Evolutionary conservation across 805 yeast species (phyloP).

Genomic region (Candida ortonii): DNA sequence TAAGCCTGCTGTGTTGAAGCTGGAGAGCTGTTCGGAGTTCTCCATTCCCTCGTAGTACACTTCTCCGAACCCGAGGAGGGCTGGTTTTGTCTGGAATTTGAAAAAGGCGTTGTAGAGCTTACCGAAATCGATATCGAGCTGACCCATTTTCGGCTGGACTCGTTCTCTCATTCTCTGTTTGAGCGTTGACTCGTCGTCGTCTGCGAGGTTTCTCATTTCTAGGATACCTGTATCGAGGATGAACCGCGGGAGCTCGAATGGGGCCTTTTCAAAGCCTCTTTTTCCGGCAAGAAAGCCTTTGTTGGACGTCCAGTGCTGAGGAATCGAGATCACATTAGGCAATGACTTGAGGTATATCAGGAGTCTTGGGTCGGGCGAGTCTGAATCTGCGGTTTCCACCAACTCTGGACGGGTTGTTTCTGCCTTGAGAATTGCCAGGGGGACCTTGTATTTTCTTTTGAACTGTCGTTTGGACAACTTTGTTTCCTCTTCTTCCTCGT

Average conservation of each 20-base stretch:
- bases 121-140: constrained; percentile 80
- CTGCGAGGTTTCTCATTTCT: constrained; percentile 70
- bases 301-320: constrained; percentile 79
- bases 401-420: constrained; percentile 60
- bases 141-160: constrained; percentile 87
- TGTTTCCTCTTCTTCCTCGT: constrained; percentile 24
- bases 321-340: constrained; percentile 72
- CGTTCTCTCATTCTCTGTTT: constrained; percentile 76
- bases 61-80: constrained; percentile 67
- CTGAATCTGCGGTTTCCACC: constrained; percentile 85
- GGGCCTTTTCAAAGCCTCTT: constrained; percentile 63
- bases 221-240: constrained; percentile 81
- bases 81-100: constrained; percentile 73
- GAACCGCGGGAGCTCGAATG: constrained; percentile 74
- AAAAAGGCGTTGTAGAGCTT: constrained; percentile 84
- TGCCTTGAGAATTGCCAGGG: constrained; percentile 67
- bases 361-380: constrained; percentile 74
- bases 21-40: constrained; percentile 32
- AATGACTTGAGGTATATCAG: constrained; percentile 60
- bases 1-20: constrained; percentile 32
- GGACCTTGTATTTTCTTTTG: constrained; percentile 51
- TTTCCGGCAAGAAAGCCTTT: constrained; percentile 68
- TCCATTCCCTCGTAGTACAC: constrained; percentile 70
- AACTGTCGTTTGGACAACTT: constrained; percentile 48
- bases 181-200: constrained; percentile 53